Evolutionary conservation across 495 filamentous ascomycete genomes (phyloP), one percentile per base, ranked within the genome.

Genomic region (Paragyromitra xinjiangensis): DNA sequence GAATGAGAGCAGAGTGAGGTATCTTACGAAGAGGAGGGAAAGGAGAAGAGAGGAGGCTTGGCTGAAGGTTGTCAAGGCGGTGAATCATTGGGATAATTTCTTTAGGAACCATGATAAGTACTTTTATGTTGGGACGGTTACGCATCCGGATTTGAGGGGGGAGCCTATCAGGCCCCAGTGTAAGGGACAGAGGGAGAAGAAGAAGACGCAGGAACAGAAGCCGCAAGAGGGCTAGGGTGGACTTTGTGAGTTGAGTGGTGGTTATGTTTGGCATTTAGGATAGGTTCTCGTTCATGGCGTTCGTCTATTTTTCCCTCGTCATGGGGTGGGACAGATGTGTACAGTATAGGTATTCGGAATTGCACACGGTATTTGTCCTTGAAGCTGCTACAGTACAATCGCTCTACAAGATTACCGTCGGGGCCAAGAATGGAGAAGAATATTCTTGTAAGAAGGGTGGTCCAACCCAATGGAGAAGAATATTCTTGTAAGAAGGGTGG

Each of bases 41-140:
- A 81, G 85, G 72, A 86, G 90, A 83, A 87, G 80, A 26, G 81
- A 74, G 5, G 84, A 85, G 42, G 91, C 92, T 45, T 82, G 82
- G 80, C 80, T 84, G 56, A 84, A 89, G 83, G 90, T 90, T 1
- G 75, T 86, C 67, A 87, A 89, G 6, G 86, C 85, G 45, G 80
- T 94, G 62, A 82, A 86, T 76, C 89, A 91, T 77, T 94, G 92
- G 91, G 88, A 88, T 40, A 82, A 86, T 19, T 92, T 98, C 85
- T 99, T 97, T 84, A 88, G 83, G 83, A 90, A 87, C n/a, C 90
- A 88, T 81, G 85, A 89, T 80, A 92, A 89, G 85, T 96, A 96
- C 84, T 87, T 88, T 75, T 87, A 88, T 83, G 91, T 93, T 26
- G 93, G 93, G 6, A 87, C 84, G 80, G 88, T 95, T 4, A 78